Evolutionary conservation across 2,329 filamentous ascomycete species (phyloP).

Genomic region (Penicillium freii): DNA sequence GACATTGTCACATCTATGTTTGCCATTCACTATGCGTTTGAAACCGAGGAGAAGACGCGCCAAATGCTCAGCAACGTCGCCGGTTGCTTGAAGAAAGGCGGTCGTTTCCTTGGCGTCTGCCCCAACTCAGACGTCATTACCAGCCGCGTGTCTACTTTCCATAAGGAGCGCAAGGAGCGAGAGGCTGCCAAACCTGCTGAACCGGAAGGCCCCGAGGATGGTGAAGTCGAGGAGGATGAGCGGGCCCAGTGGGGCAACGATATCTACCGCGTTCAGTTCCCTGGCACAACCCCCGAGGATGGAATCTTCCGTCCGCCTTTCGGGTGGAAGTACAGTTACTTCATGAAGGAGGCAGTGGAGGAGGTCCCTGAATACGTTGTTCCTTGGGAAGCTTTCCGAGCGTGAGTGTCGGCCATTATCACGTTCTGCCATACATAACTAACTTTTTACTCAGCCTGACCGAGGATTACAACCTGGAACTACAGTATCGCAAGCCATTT

Average conservation of each 20-base stretch:
- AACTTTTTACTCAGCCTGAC: conserved; percentile 56
- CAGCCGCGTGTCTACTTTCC: conserved; percentile 72
- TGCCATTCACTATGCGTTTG: conserved; percentile 98
- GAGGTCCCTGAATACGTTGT: conserved; percentile 97
- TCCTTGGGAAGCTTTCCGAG: conserved; percentile 96
- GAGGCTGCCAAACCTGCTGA: conserved; percentile 43
- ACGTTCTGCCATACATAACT: neutral
- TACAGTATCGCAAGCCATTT: conserved; percentile 91
- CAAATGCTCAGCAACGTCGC: conserved; percentile 94
- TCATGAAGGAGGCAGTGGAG: conserved; percentile 92
- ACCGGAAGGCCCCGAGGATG: conserved; percentile 41
- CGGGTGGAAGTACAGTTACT: conserved; percentile 98
- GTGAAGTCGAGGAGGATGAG: conserved; percentile 60
- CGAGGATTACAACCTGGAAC: conserved; percentile 92
- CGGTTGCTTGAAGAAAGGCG: conserved; percentile 85
- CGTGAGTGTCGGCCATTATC: conserved; percentile 40
- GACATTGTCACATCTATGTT: conserved; percentile 99
- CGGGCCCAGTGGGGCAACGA: conserved; percentile 83
- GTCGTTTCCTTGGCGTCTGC: conserved; percentile 89
- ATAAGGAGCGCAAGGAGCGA: conserved; percentile 55
- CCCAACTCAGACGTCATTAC: conserved; percentile 94
- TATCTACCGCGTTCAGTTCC: conserved; percentile 88
- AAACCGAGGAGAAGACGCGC: conserved; percentile 82
- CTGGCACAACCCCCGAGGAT: conserved; percentile 75
- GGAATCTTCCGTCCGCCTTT: conserved; percentile 92